Conservation (phyloP, 805 yeast genomes). For the Lachancea mirantina region DNA sequence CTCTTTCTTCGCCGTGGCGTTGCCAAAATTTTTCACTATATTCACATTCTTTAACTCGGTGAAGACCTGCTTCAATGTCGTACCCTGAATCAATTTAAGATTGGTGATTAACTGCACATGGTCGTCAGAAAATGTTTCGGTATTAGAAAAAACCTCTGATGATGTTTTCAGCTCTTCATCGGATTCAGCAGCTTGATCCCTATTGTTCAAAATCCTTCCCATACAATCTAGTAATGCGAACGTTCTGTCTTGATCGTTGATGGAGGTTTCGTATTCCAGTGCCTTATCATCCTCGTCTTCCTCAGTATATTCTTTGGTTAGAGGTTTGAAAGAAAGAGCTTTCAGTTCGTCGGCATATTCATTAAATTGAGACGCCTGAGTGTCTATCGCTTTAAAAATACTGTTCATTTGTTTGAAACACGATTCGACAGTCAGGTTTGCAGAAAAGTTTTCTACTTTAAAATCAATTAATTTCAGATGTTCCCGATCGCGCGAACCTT, state of each 20-base stretch:
- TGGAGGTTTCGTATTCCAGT: conserved; percentile 68
- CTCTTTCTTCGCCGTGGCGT: not conserved
- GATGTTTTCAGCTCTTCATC: conserved; percentile 23
- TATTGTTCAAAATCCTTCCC: conserved; percentile 40
- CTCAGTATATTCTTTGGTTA: conserved; percentile 21
- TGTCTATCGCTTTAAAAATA: conserved; percentile 15
- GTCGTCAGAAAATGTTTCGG: conserved; percentile 24
- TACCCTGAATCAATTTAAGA: conserved; percentile 19
- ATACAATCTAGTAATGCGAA: conserved; percentile 51
- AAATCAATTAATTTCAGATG: conserved; percentile 8
- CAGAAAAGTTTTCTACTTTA: conserved; percentile 16
- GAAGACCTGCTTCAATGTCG: conserved; percentile 26
- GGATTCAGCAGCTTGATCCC: conserved; percentile 27
- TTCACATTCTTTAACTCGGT: conserved; percentile 29
- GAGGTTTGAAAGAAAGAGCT: conserved; percentile 22
- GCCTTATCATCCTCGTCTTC: conserved; percentile 44
- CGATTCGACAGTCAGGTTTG: conserved; percentile 15
- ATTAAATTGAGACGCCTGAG: conserved; percentile 24
- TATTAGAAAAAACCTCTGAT: conserved; percentile 13
- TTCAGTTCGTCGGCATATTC: conserved; percentile 12
- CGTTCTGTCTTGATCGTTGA: conserved; percentile 68
- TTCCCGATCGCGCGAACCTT: not conserved
- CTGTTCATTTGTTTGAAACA: conserved; percentile 17
- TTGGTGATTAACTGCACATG: conserved; percentile 26
- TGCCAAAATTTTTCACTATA: conserved; percentile 13